A percentile compares a stretch with the other conserved stretches of the same genome.
phyloP scores from a whole-genome alignment of 176 grass and related monocot species.

The Musa acuminata region DNA sequence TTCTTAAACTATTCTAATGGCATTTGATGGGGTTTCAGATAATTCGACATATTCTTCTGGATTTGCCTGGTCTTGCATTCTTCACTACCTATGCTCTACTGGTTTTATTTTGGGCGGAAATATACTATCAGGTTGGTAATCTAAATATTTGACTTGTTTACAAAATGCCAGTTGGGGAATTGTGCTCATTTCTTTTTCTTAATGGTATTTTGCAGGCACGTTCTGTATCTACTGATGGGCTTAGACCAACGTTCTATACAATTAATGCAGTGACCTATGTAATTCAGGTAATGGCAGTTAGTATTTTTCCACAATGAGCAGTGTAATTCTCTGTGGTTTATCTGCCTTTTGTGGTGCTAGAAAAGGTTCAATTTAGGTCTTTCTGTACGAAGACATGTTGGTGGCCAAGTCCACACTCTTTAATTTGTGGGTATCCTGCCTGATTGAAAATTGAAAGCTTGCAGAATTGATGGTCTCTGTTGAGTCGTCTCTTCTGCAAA shows the following conservation, averaged over 20 bases:
- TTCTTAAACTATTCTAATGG: no score
- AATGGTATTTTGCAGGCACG: constrained; percentile 28
- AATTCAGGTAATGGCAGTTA: constrained; percentile 32
- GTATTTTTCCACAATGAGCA: no score
- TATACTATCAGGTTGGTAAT: constrained; percentile 55
- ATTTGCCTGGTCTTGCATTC: constrained; percentile 79
- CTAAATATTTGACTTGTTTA: no score
- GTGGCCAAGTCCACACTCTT: no score
- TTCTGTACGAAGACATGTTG: no score
- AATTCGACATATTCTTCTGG: constrained; percentile 67
- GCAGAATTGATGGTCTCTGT: no score
- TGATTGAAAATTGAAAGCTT: no score
- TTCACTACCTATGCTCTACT: constrained; percentile 86
- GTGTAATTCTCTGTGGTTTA: not conserved
- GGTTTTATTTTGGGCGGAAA: constrained; percentile 83
- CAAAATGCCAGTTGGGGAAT: not conserved
- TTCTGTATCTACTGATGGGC: constrained; percentile 42
- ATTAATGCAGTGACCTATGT: constrained; percentile 51
- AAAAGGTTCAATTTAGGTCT: no score
- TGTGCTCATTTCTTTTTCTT: not conserved
- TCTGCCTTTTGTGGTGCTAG: not conserved
- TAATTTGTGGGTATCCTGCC: no score
- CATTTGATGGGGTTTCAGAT: constrained; percentile 28
- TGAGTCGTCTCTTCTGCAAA: no score
- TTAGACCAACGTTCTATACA: constrained; percentile 49